phyloP scores from a whole-genome alignment of 192 early-diverging fungal genomes.

The Coemansia sp. region DNA sequence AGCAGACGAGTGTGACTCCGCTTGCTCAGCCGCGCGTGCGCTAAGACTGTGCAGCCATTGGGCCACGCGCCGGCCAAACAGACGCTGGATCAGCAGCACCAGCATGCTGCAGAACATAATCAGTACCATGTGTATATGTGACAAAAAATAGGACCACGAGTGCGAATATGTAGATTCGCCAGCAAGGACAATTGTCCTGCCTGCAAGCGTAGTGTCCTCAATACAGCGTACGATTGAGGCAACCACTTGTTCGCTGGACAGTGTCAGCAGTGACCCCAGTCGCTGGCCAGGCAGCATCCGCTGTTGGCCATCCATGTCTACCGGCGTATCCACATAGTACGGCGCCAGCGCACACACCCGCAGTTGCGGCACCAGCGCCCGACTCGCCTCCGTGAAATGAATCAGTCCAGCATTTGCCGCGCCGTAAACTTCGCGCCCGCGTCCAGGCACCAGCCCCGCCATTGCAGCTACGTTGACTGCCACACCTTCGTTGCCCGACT shows the following conservation, averaged over 20 bases:
- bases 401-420: slow-evolving; percentile 33
- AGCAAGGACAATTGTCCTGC: slow-evolving; percentile 33
- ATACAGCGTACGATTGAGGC: slow-evolving; percentile 37
- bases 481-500: slow-evolving; percentile 18
- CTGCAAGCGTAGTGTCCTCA: slow-evolving; percentile 27
- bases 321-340: slow-evolving; percentile 18
- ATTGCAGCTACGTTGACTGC: slow-evolving; percentile 33
- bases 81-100: slow-evolving; percentile 15
- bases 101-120: slow-evolving; percentile 36
- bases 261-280: slow-evolving; percentile 31
- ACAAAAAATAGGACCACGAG: slow-evolving; percentile 20
- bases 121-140: slow-evolving; percentile 27
- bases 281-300: slow-evolving; percentile 36
- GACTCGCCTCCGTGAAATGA: slow-evolving; percentile 34
- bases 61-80: slow-evolving; percentile 15
- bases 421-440: slow-evolving; percentile 28
- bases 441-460: slow-evolving; percentile 30
- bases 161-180: slow-evolving; percentile 34
- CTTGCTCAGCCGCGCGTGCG: background rate
- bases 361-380: slow-evolving; percentile 9
- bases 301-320: slow-evolving; percentile 2
- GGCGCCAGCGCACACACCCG: slow-evolving; percentile 37
- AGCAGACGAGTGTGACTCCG: background rate
- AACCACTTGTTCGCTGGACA: slow-evolving; percentile 39
- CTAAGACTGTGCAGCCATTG: slow-evolving; percentile 2